Evolutionary conservation across 2,329 filamentous ascomycete genomes (phyloP).

Genomic region (Colletotrichum destructivum): DNA sequence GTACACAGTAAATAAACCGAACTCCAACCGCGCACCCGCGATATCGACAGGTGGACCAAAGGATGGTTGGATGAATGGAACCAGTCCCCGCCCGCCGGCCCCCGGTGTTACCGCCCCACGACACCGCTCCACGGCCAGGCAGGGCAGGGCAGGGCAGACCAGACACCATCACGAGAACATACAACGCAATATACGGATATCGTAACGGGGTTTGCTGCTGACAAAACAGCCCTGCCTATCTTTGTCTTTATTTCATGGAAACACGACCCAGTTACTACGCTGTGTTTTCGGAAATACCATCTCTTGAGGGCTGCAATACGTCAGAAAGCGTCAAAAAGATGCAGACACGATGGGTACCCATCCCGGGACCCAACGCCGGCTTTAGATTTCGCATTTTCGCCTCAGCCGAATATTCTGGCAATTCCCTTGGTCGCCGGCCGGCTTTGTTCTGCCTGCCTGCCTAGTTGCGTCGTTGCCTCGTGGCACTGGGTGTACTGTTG

Average conservation of each 20-base stretch:
- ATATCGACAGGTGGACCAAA: constrained; percentile 17
- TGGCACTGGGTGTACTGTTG: constrained; percentile 13
- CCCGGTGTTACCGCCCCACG: constrained; percentile 22
- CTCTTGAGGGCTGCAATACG: constrained; percentile 24
- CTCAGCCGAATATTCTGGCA: constrained; percentile 10
- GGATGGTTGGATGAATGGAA: constrained; percentile 22
- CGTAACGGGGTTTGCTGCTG: constrained; percentile 9
- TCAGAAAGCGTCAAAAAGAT: constrained; percentile 26
- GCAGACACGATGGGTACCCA: constrained; percentile 6
- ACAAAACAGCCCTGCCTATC: constrained; percentile 27
- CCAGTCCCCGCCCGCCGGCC: constrained; percentile 24
- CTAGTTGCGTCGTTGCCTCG: constrained; percentile 14
- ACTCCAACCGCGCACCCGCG: neutral
- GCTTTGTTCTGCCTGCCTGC: neutral
- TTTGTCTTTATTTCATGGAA: constrained; percentile 21
- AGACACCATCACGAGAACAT: neutral
- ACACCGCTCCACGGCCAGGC: neutral
- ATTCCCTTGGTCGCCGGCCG: neutral
- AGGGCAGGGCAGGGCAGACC: constrained; percentile 5
- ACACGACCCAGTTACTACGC: constrained; percentile 6
- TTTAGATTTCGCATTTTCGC: constrained; percentile 2
- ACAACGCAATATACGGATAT: neutral
- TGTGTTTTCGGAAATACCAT: constrained; percentile 17
- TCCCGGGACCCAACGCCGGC: constrained; percentile 2
- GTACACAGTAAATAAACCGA: neutral